Base-by-base conservation (phyloP, 2,329 filamentous ascomycete genomes). In the Ceratocystis papillata region DNA sequence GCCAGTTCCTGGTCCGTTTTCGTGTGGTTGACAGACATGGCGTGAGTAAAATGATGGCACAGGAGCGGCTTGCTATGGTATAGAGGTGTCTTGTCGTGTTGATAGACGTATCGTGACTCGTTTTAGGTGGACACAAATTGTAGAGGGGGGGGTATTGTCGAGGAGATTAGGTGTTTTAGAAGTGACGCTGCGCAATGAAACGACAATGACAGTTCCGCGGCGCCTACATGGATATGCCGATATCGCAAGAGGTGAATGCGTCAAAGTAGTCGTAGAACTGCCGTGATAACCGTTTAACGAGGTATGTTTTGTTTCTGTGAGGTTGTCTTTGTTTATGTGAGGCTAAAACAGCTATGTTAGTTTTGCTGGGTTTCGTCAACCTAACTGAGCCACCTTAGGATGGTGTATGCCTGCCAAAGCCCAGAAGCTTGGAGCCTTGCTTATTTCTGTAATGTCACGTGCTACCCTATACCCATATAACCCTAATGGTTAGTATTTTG, bases 1-100 rank as follows among this genome's bases (percentile, higher is more conserved):
- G 83, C 80, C 70, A 88, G 80, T 74, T 88, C 86, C 71, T 82
- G 80, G 73, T 88, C 86, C 73, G 84, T 85, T 73, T 85, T 88
- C 17, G 64, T 68, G 60, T 68, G 64, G 46, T 66, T 68, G n/a
- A 63, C 61, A 20, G 64, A 66, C 67, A 66, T 68, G 20, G 5
- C 53, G 53, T n/a, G 53, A 33, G 53, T 30, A 59, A 17, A n/a
- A 12, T n/a, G 2, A 33, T n/a, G 17, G 28, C 25, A 25, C 53
- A 15, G 17, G 53, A 37, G 17, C 5, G 6, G 53, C 28, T 20
- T 30, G 15, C 17, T 15, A 33, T 33, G 53, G 15, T 59, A 17
- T 3, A 8, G n/a, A 59, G 28, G 15, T 37, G 33, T 10, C 3
- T 37, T 37, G 33, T 37, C 33, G 33, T 12, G 33, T 37, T 12